Conservation (phyloP, 2,329 filamentous ascomycete genomes). For the Cercospora janseana region DNA sequence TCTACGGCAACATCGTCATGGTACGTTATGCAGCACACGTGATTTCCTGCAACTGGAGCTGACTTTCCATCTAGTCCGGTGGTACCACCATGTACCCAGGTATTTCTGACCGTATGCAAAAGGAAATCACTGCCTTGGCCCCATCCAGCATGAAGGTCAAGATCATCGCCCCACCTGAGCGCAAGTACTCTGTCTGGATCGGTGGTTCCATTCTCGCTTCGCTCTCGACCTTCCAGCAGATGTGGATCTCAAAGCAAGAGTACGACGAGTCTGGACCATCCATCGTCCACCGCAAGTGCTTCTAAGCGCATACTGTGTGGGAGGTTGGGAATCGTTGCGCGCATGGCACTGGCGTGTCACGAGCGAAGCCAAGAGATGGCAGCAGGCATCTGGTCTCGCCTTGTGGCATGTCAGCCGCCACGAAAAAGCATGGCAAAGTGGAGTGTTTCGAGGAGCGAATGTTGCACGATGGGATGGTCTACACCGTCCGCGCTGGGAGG, state of each 20-base stretch:
- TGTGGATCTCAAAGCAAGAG: slow-evolving; percentile 99
- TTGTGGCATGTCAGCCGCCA: slow-evolving; percentile 7
- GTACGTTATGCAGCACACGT: slow-evolving; percentile 50
- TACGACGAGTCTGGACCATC: slow-evolving; percentile 99
- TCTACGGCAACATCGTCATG: slow-evolving; percentile 99
- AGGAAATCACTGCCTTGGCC: slow-evolving; percentile 99
- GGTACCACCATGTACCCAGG: slow-evolving; percentile 99
- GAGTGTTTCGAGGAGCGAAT: slow-evolving; percentile 21
- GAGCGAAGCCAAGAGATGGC: slow-evolving; percentile 16
- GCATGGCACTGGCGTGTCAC: slow-evolving; percentile 21
- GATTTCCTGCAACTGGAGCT: slow-evolving; percentile 31
- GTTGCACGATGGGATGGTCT: slow-evolving; percentile 22
- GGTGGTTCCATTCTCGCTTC: slow-evolving; percentile 99
- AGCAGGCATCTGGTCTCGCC: slow-evolving; percentile 7
- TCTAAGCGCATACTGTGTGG: slow-evolving; percentile 64
- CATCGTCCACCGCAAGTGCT: slow-evolving; percentile 99
- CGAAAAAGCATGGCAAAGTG: slow-evolving; percentile 17
- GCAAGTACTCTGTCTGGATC: slow-evolving; percentile 99
- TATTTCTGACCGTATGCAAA: slow-evolving; percentile 99
- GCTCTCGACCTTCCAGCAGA: slow-evolving; percentile 99
- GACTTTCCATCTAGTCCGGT: slow-evolving; percentile 73
- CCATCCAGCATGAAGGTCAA: slow-evolving; percentile 99
- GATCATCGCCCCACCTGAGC: slow-evolving; percentile 99
- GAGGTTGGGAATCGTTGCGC: slow-evolving; percentile 24
- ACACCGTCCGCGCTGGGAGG: slow-evolving; percentile 22